phyloP scores from a whole-genome alignment of 2,329 filamentous ascomycete genomes.

The Fusarium guadeloupense region DNA sequence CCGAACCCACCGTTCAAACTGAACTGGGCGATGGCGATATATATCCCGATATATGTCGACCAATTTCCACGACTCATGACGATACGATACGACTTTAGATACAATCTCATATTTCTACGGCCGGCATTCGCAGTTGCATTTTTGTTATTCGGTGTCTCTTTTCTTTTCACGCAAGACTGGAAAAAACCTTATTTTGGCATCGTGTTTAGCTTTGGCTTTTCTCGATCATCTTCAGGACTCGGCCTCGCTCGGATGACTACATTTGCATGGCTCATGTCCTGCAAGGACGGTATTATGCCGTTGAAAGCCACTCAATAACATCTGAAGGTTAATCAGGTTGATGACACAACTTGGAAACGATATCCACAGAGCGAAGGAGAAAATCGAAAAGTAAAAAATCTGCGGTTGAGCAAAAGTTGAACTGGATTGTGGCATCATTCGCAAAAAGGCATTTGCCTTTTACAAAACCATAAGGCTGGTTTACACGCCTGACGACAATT shows the following conservation, averaged over 20 bases:
- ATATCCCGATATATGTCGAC: conserved; percentile 13
- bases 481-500: conserved; percentile 15
- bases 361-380: not conserved
- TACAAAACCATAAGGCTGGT: not conserved
- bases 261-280: not conserved
- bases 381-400: not conserved
- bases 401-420: conserved; percentile 19
- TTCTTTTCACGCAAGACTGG: conserved; percentile 16
- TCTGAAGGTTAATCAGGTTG: not conserved
- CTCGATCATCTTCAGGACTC: not conserved
- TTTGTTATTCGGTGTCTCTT: not conserved
- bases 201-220: not conserved
- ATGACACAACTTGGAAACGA: not conserved
- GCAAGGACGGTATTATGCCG: not conserved
- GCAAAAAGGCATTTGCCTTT: conserved; percentile 4
- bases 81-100: conserved; percentile 42
- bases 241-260: not conserved
- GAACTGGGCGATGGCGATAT: conserved; percentile 20
- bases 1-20: conserved; percentile 4
- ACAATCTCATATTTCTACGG: conserved; percentile 33
- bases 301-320: not conserved
- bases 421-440: conserved; percentile 9
- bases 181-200: conserved; percentile 6
- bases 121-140: conserved; percentile 17
- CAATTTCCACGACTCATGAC: conserved; percentile 40